Base-by-base conservation (phyloP, 345 rosid species). In the Salix dunnii region DNA sequence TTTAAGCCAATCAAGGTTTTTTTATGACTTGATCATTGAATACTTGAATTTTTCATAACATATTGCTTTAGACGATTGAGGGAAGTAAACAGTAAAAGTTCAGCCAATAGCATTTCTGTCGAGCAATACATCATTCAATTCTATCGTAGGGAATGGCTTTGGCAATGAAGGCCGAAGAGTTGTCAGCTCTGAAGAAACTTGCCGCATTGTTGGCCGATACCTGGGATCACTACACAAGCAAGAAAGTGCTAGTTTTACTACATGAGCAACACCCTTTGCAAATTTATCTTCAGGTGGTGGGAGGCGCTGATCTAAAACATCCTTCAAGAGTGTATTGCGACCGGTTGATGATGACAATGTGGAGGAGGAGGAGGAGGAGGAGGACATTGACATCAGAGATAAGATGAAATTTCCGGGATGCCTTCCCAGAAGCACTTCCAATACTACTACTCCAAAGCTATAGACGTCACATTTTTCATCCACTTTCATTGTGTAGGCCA, bases 321-420 rank as follows among this genome's bases (percentile, higher is more conserved):
- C 66, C 65, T 66, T 48, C 27, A 75, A 67, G 14, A 75, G 66
- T 23, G 62, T 67, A 16, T 75, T 71, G 11, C n/a, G 49, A 30
- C 23, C 11, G n/a, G 36, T 20, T 16, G 14, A 14, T 21, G 25
- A n/a, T 16, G 40, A 20, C 6, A 33, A 5, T 36, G 70, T 4
- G 1, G 55, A 17, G 20, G 58, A 51, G n/a, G 35, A 33, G 35
- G 35, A 33, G 35, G 25, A 25, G 13, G n/a, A 25, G 60, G 60
- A 25, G 8, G 64, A 21, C 3, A 27, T 2, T 12, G 9, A 28
- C 20, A 18, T 20, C 9, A 33, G 17, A 1, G 67, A 13, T 36
- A 71, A 74, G 11, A 70, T 21, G 10, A 78, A 42, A 14, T 74
- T 48, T 14, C 82, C 75, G 13, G 82, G 78, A 63, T 79, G 78